phyloP scores from a whole-genome alignment of 768 basidiomycete species.

The Mycena galopus region DNA sequence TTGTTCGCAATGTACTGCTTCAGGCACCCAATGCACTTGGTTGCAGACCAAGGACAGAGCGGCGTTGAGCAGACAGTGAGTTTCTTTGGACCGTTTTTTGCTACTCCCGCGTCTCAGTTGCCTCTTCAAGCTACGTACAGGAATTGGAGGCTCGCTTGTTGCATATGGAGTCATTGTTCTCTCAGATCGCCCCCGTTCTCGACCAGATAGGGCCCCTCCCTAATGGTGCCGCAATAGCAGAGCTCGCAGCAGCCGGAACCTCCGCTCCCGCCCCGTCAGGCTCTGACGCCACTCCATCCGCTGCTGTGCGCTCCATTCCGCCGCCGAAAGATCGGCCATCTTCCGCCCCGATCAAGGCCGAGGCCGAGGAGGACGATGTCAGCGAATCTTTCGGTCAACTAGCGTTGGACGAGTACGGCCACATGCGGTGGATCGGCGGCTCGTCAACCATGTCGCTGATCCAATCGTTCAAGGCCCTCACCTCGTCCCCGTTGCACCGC shows the following conservation, averaged over 20 bases:
- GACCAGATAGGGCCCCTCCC: conserved; percentile 76
- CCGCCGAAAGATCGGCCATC: conserved; percentile 51
- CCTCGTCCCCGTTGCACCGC: conserved; percentile 79
- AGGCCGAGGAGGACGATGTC: conserved; percentile 76
- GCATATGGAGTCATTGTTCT: conserved; percentile 90
- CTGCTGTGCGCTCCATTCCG: conserved; percentile 52
- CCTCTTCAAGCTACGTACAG: conserved; percentile 78
- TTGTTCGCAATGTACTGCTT: conserved; percentile 83
- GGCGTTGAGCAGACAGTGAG: conserved; percentile 90
- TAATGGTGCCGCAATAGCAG: conserved; percentile 53
- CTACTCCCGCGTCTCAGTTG: conserved; percentile 24
- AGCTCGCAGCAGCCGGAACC: conserved; percentile 46
- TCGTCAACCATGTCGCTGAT: conserved; percentile 94
- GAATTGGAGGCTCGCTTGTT: conserved; percentile 89
- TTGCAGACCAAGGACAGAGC: conserved; percentile 93
- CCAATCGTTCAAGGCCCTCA: conserved; percentile 85
- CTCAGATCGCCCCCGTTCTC: conserved; percentile 83
- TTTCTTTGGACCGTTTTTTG: conserved; percentile 32
- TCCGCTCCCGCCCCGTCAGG: conserved; percentile 42
- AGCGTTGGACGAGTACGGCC: conserved; percentile 90
- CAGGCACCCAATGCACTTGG: conserved; percentile 88
- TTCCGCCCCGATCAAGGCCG: conserved; percentile 65
- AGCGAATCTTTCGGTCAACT: conserved; percentile 90
- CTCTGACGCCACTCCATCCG: conserved; percentile 53
- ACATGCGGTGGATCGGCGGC: conserved; percentile 93